Percentiles rank a stretch among this genome's conserved stretches.
Evolutionary conservation across 371 early-diverging fungal genomes (phyloP).

Genomic region (Circinella minor): DNA sequence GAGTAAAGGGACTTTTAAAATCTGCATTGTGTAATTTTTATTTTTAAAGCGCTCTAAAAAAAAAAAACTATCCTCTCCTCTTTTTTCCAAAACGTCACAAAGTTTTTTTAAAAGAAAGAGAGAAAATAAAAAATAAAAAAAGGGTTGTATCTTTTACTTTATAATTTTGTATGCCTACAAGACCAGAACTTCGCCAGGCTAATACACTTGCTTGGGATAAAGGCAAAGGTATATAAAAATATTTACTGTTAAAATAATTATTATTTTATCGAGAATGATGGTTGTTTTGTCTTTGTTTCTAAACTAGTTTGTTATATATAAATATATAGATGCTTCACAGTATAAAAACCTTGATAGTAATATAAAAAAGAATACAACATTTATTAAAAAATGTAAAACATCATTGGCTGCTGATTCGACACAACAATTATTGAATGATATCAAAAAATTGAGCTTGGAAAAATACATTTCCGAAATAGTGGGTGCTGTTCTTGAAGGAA

Average conservation of each 20-base stretch:
- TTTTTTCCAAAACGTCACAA: no score
- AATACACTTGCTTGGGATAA: constrained; percentile 22
- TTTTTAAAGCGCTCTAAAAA: no score
- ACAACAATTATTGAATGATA: constrained; percentile 79
- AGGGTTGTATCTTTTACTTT: not conserved
- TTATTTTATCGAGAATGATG: no score
- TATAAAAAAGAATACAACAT: constrained; percentile 95
- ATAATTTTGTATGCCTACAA: constrained; percentile 11
- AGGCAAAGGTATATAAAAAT: constrained; percentile 23
- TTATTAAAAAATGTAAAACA: constrained; percentile 91
- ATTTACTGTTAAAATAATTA: no score
- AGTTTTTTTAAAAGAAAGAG: no score
- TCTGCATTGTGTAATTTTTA: no score
- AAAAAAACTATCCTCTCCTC: no score
- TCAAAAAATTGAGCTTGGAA: constrained; percentile 87
- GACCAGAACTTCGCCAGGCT: constrained; percentile 20
- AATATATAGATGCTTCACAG: constrained; percentile 29
- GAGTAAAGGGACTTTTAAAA: no score
- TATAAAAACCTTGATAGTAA: constrained; percentile 86
- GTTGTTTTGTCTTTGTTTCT: no score
- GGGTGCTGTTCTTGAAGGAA: constrained; percentile 80
- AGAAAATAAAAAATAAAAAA: no score
- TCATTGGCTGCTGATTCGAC: constrained; percentile 78
- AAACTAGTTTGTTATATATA: constrained; percentile 5
- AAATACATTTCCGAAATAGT: constrained; percentile 95